phyloP scores from a whole-genome alignment of 371 early-diverging fungal genomes.

The Mortierella sp. region DNA sequence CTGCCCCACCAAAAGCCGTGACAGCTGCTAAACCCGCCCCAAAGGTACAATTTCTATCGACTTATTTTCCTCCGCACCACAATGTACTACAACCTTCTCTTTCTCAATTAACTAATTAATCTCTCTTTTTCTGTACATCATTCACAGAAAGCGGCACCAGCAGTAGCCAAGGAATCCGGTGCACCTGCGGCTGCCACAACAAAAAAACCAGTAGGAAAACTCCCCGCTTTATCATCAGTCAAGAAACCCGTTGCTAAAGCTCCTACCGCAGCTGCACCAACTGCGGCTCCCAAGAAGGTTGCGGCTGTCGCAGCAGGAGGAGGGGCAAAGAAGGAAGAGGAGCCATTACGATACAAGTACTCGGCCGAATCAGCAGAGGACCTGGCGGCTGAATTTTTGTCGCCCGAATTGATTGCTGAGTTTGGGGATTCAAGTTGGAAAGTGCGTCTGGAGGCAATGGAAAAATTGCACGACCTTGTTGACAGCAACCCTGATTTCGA shows the following conservation, averaged over 20 bases:
- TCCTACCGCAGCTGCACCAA: conserved; percentile 35
- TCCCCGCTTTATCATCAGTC: conserved; percentile 55
- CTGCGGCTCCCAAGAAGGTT: conserved; percentile 66
- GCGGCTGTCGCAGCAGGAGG: conserved; percentile 62
- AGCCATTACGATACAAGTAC: conserved; percentile 77
- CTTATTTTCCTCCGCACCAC: neutral
- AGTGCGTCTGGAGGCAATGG: conserved; percentile 88
- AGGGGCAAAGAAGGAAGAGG: conserved; percentile 74
- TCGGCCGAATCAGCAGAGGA: conserved; percentile 78
- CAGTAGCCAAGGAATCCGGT: conserved; percentile 57
- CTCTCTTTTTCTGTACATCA: too few relatives aligned
- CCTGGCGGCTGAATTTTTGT: conserved; percentile 73
- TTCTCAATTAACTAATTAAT: neutral
- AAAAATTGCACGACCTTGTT: conserved; percentile 76
- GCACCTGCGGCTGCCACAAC: conserved; percentile 72
- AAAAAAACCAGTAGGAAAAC: conserved; percentile 69
- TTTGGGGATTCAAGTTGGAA: conserved; percentile 90
- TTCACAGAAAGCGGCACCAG: conserved; percentile 33
- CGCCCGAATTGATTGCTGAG: conserved; percentile 70
- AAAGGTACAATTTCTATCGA: conserved; percentile 21
- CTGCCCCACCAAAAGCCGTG: conserved; percentile 58
- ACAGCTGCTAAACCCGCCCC: conserved; percentile 53
- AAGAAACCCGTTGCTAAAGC: conserved; percentile 59
- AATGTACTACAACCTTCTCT: conserved; percentile 15
- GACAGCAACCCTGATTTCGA: conserved; percentile 71